Base-by-base conservation (phyloP, 2,329 filamentous ascomycete species). In the Aspergillus pseudotamarii region DNA sequence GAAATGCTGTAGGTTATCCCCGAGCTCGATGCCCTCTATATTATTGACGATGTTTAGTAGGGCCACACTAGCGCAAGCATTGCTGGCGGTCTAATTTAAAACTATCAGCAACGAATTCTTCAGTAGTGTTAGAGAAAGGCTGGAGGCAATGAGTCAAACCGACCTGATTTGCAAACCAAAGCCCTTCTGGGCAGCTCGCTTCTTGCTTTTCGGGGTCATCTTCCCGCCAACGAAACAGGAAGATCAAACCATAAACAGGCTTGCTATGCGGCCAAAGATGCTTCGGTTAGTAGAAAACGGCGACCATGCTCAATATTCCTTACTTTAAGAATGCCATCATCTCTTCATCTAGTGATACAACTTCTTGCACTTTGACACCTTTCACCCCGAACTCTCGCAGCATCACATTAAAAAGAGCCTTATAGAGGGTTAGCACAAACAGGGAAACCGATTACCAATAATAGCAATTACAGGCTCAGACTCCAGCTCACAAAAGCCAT, bases 151-250 rank as follows among this genome's bases (percentile, higher is more conserved):
- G 16, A 21, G 34, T 59, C 23, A 12, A 28, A 71, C 80, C 23
- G 74, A 92, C 90, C 80, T 96, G 94, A 72, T 97, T 97, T 32
- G 94, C 93, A 76, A 97, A 98, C 94, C 95, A 99, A 21, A 98
- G 82, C 34, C 87, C 81, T 3, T 86, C 80, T 0, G 89, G 88
- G 66, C 86, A 89, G 65, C 75, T 83, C 51, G 80, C 81, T 65
- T 85, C 82, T 61, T 83, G 79, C 71, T 80, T 86, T 68, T 76
- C 75, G 6, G 79, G 75, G 60, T 87, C 83, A n/a, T 84, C 82
- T 36, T 86, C 85, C 34, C 86, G 84, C 69, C 88, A 97, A 63
- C 90, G 87, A 71, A 93, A 97, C 1, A 97, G 85, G 66, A 98
- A 95, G 57, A 99, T 91, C n/a, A 98, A 80, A 3, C 94, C 94